Percentiles rank a stretch among this genome's conserved stretches.
phyloP scores from a whole-genome alignment of 2,329 filamentous ascomycete species.

The Ophiostoma ulmi region DNA sequence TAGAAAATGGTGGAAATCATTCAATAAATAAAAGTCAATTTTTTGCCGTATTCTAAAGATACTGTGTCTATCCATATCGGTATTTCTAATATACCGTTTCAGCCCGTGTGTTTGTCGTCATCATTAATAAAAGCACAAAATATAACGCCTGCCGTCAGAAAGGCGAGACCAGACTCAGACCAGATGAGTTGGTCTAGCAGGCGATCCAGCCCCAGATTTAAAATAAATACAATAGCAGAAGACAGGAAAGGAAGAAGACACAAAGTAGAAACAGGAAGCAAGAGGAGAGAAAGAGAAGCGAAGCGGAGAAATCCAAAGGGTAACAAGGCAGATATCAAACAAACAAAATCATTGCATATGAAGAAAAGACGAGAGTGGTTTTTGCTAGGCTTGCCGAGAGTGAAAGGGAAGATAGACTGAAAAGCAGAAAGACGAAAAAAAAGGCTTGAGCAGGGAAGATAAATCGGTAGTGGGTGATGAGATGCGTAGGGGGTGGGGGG shows the following conservation, averaged over 20 bases:
- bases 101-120: slow-evolving; percentile 2
- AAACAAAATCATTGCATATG: neutral
- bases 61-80: neutral
- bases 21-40: neutral
- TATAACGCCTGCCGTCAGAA: neutral
- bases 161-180: neutral
- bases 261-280: neutral
- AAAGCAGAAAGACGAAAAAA: neutral
- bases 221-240: neutral
- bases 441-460: neutral
- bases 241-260: neutral
- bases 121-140: neutral
- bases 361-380: neutral
- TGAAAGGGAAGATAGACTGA: neutral
- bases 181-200: neutral
- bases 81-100: neutral
- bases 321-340: neutral
- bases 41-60: neutral
- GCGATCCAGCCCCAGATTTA: neutral
- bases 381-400: neutral
- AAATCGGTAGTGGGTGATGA: neutral
- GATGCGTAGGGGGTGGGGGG: neutral
- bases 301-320: neutral
- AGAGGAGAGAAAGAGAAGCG: neutral
- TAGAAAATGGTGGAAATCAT: neutral